phyloP scores from a whole-genome alignment of 768 basidiomycete species.

The Tricholoma hemisulphureum region DNA sequence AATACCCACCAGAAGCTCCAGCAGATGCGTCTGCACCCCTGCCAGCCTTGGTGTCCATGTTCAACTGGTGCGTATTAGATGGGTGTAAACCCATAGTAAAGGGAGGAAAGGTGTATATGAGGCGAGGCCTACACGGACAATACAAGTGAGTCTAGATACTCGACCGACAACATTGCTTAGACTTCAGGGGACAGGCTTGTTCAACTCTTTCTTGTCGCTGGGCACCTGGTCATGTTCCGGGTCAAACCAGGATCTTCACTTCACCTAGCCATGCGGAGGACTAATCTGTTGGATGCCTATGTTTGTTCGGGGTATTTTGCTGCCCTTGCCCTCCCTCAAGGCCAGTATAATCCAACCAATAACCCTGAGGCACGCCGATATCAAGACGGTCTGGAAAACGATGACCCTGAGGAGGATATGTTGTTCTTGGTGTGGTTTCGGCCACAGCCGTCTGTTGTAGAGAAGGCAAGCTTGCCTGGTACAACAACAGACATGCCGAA shows the following conservation, averaged over 20 bases:
- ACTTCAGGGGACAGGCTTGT: constrained; percentile 45
- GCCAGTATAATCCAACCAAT: constrained; percentile 59
- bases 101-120: constrained; percentile 70
- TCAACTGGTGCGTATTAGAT: constrained; percentile 86
- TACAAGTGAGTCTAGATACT: constrained; percentile 60
- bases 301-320: constrained; percentile 86
- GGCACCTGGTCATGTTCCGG: constrained; percentile 70
- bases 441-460: constrained; percentile 29
- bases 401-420: constrained; percentile 86
- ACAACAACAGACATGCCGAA: constrained; percentile 27
- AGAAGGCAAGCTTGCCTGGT: constrained; percentile 20
- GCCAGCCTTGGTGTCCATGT: constrained; percentile 61
- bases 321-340: constrained; percentile 58
- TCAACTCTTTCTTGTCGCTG: constrained; percentile 73
- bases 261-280: constrained; percentile 53
- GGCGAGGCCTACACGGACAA: constrained; percentile 67
- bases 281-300: constrained; percentile 72
- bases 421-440: constrained; percentile 80
- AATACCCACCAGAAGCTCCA: constrained; percentile 49
- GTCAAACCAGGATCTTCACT: constrained; percentile 58
- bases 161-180: neutral
- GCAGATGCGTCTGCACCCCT: constrained; percentile 52
- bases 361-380: constrained; percentile 68
- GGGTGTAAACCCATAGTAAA: constrained; percentile 76
- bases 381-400: constrained; percentile 83